Base-by-base conservation (phyloP, 495 filamentous ascomycete species). In the Penicillium chermesinum region DNA sequence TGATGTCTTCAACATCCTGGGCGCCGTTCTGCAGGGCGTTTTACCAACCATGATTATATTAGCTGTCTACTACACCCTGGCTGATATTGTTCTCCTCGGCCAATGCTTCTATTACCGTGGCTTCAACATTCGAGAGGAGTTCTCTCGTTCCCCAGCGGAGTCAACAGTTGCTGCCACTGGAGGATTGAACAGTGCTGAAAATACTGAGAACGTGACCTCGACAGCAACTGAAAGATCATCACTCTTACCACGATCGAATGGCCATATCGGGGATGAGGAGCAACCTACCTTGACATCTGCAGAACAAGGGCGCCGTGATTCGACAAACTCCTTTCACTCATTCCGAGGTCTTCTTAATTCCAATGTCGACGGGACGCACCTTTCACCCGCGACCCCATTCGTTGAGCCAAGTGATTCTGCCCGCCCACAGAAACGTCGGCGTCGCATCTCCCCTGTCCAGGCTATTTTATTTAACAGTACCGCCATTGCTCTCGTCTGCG, bases 51-150 rank as follows among this genome's bases (percentile, higher is more conserved):
- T 98, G 93, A 82, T 88, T 40, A 96, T 96, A 36, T 74, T 98
- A 19, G 93, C 93, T 0, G 76, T 96, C 1, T 98, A 98, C 63
- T 96, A 98, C 64, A 95, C 91, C 17, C 71, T 96, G 19, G 91
- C 93, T 44, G 93, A 97, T 61, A 77, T 96, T 17, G 88, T 96
- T 2, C 74, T 98, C 0, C 70, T 98, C 0, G 74, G 67, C 1
- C 93, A 98, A 66, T 95, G 87, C 56, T 91, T 97, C 65, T 97
- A 91, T 65, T 98, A 98, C 63, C 80, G 87, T 16, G 89, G 89
- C 2, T 89, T 93, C 50, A 88, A 81, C 1, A 72, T 88, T 55
- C 64, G 63, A 12, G 86, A 89, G 41, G 71, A 80, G 21, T 41
- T 62, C 33, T 59, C 66, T 30, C 27, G 54, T 2, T 55, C 60